Conservation (phyloP, 179 eudicot species). For the Drosera spatulata region DNA sequence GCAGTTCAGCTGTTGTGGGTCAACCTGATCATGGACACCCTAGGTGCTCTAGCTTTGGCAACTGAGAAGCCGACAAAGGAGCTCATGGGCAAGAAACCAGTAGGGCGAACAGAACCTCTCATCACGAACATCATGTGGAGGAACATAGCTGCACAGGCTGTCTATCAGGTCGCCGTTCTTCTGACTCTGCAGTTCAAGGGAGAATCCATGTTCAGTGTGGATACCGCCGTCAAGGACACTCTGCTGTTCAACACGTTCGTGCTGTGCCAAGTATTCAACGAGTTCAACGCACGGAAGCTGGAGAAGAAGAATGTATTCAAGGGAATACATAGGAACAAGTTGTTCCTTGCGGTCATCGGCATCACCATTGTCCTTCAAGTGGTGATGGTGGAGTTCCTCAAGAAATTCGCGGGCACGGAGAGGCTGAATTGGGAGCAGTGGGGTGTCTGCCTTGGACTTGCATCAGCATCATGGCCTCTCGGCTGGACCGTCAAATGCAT, state of each 20-base stretch:
- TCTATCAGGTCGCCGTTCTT: too few species aligned
- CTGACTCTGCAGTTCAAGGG: too few species aligned
- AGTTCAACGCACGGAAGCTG: slow-evolving; percentile 37
- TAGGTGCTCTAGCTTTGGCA: too few species aligned
- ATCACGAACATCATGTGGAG: too few species aligned
- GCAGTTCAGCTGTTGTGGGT: too few species aligned
- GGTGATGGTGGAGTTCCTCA: slow-evolving; percentile 44
- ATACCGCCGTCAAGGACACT: slow-evolving; percentile 18
- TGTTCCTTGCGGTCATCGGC: slow-evolving; percentile 32
- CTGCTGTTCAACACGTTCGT: slow-evolving; percentile 42
- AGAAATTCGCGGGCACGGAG: slow-evolving; percentile 34
- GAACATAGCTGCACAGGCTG: too few species aligned
- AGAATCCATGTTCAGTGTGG: too few species aligned
- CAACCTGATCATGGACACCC: too few species aligned
- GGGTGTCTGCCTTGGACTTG: slow-evolving; percentile 28
- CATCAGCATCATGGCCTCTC: slow-evolving; percentile 37
- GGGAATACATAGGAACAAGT: slow-evolving; percentile 22
- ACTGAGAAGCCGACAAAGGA: too few species aligned
- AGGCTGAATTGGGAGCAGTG: slow-evolving; percentile 32
- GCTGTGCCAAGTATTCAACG: slow-evolving; percentile 43
- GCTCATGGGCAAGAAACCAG: too few species aligned
- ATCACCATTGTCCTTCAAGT: slow-evolving; percentile 32
- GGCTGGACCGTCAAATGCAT: slow-evolving; percentile 18
- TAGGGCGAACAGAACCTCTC: too few species aligned
- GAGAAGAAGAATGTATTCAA: slow-evolving; percentile 34